Evolutionary conservation across 176 grass and related monocot genomes (phyloP).

Genomic region (Poa annua): DNA sequence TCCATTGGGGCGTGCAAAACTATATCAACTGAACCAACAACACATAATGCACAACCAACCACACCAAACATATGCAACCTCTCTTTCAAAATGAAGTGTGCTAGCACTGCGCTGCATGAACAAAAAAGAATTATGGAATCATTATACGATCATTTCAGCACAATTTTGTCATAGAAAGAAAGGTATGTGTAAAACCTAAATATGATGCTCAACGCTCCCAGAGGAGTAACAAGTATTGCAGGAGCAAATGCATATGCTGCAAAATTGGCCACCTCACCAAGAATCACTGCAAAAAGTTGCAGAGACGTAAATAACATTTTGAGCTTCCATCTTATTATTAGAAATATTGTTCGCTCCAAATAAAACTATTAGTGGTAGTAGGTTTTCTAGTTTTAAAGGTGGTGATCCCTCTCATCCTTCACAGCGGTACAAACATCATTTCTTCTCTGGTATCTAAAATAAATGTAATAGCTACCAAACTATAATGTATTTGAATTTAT

Average conservation of each 20-base stretch:
- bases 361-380: slow-evolving; percentile 15
- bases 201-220: slow-evolving; percentile 88
- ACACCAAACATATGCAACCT: slow-evolving; percentile 90
- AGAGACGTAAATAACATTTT: neutral
- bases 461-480: neutral
- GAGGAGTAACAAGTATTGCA: slow-evolving; percentile 85
- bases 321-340: neutral
- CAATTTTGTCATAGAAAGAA: neutral
- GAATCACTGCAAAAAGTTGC: slow-evolving; percentile 63
- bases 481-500: neutral
- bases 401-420: slow-evolving; percentile 4
- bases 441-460: neutral
- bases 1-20: slow-evolving; percentile 90
- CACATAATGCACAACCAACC: slow-evolving; percentile 82
- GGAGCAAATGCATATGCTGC: slow-evolving; percentile 91
- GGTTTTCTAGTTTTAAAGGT: neutral
- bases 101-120: slow-evolving; percentile 88
- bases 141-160: neutral
- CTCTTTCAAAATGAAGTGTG: slow-evolving; percentile 80
- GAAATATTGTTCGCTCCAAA: neutral
- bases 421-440: neutral
- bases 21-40: slow-evolving; percentile 78
- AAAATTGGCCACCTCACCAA: slow-evolving; percentile 78
- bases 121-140: slow-evolving; percentile 47
- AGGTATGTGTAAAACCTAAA: slow-evolving; percentile 64